Base-by-base conservation (phyloP, 148 eudicot species). In the Amaranthus palmeri region DNA sequence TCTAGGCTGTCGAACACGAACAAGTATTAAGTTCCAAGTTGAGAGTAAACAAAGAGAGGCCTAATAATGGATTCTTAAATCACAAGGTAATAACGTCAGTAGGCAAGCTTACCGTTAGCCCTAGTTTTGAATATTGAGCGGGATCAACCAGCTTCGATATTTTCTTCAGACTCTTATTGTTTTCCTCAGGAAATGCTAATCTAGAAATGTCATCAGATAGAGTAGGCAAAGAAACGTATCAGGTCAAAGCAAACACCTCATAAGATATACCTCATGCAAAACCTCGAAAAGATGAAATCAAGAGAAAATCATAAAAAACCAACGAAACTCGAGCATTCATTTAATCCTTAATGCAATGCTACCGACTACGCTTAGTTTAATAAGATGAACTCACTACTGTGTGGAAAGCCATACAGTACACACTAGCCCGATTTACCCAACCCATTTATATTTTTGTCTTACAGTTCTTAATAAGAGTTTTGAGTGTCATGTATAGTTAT, bases 181-280 rank as follows among this genome's bases (percentile, higher is more conserved):
- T 92, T 78, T 78, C 80, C 81, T 93, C 91, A 46, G 98, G 97
- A 83, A 93, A 93, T 70, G 98, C 84, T 79, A 91, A 85, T 79
- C 98, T 93, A 72, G 40, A 74, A 44, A 78, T 56, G 54, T 25
- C 41, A 53, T 56, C 66, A 73, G n/a, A 77, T 53, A 25, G 36
- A 18, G 18, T 41, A 48, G 66, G 12, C 54, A 43, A n/a, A 69
- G 42, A 15, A 5, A 17, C 14, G 15, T 44, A 10, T 55, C 8
- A 52, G 63, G 69, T n/a, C 40, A 63, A 67, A 48, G 13, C 5
- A 44, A 48, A 47, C 36, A 25, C 36, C 36, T 25, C 36, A 25
- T 25, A 25, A 0, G n/a, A 25, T 25, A 25, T 25, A 25, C 36
- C 36, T 25, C 36, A 25, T 25, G 36, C 1, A 25, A 2, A 25